A percentile compares a stretch with the other conserved stretches of the same genome.
phyloP scores from a whole-genome alignment of 176 grass and related monocot genomes.

The Avena eriantha region DNA sequence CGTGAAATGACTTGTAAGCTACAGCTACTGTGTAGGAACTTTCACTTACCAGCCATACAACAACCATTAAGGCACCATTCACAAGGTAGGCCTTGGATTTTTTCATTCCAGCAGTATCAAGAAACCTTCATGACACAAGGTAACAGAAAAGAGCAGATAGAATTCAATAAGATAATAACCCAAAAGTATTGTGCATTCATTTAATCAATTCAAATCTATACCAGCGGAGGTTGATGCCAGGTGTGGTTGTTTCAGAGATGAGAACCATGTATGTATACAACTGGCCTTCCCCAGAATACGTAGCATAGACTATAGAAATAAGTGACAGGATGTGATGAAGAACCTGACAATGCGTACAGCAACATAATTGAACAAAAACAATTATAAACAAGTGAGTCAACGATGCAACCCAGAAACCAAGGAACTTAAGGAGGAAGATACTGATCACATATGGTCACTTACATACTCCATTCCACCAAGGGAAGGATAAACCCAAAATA shows the following conservation, averaged over 20 bases:
- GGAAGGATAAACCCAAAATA: constrained; percentile 89
- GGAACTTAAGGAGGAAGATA: constrained; percentile 25
- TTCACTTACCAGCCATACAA: constrained; percentile 90
- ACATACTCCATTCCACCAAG: constrained; percentile 98
- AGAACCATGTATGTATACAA: constrained; percentile 99
- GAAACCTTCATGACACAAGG: constrained; percentile 76
- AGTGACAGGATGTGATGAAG: constrained; percentile 86
- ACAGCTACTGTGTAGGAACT: constrained; percentile 36
- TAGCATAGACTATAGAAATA: constrained; percentile 74
- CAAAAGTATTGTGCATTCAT: constrained; percentile 26
- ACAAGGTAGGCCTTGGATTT: constrained; percentile 90
- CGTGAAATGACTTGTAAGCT: not conserved
- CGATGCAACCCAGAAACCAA: constrained; percentile 23
- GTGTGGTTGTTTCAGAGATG: constrained; percentile 95
- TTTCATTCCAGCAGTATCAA: constrained; percentile 95
- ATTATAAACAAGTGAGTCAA: not conserved
- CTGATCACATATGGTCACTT: constrained; percentile 48
- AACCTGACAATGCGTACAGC: constrained; percentile 60
- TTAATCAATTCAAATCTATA: constrained; percentile 56
- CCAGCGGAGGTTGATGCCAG: constrained; percentile 97
- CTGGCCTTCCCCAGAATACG: constrained; percentile 87
- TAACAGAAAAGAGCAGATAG: constrained; percentile 33
- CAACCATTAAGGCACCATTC: constrained; percentile 85
- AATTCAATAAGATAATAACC: constrained; percentile 13
- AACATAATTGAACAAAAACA: not conserved